phyloP scores from a whole-genome alignment of 2,329 filamentous ascomycete species.

The Pseudogymnoascus sp. region DNA sequence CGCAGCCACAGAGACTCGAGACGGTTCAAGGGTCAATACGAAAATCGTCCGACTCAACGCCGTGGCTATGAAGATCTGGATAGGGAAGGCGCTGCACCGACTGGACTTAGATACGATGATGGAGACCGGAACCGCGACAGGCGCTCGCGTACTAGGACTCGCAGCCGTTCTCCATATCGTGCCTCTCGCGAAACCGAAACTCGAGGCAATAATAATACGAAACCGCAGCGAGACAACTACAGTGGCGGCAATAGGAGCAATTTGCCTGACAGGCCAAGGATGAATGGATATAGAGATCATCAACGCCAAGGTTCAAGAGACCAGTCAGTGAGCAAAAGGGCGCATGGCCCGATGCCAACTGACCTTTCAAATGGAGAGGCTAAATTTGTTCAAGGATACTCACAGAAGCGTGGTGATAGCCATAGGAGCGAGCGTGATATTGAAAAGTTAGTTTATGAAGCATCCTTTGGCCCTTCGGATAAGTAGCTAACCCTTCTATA shows the following conservation, averaged over 20 bases:
- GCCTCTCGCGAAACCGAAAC: conserved; percentile 24
- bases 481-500: neutral
- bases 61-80: conserved; percentile 52
- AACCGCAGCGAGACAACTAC: neutral
- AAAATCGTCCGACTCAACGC: conserved; percentile 42
- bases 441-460: conserved; percentile 12
- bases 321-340: conserved; percentile 57
- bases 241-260: neutral
- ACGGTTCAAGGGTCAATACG: conserved; percentile 54
- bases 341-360: conserved; percentile 50
- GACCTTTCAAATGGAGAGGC: conserved; percentile 52
- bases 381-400: conserved; percentile 59
- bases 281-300: conserved; percentile 33
- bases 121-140: conserved; percentile 45
- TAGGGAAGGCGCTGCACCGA: conserved; percentile 26
- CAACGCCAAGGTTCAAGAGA: conserved; percentile 43
- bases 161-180: conserved; percentile 40
- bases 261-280: conserved; percentile 15
- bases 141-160: conserved; percentile 46
- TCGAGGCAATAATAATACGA: conserved; percentile 22
- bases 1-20: conserved; percentile 45
- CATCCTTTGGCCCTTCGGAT: conserved; percentile 6
- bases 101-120: conserved; percentile 39
- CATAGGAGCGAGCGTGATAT: conserved; percentile 10
- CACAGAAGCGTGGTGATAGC: conserved; percentile 39